Evolutionary conservation across 1,284 basidiomycete genomes (phyloP).

Genomic region (Tylopilus sp.): DNA sequence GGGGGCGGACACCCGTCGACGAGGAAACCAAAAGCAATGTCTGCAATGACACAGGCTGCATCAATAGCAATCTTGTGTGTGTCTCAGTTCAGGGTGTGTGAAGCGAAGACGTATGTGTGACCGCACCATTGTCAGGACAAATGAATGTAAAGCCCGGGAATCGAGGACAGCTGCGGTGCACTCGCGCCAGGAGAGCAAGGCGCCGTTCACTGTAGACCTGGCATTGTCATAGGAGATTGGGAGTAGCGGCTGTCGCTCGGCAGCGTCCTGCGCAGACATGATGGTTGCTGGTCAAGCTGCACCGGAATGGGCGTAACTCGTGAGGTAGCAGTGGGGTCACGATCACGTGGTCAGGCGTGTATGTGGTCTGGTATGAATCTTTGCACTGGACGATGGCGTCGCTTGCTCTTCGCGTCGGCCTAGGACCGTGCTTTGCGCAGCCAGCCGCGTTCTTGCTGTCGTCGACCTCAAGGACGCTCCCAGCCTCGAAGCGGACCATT

Average conservation of each 20-base stretch:
- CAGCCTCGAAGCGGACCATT: slow-evolving; percentile 1
- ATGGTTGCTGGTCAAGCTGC: slow-evolving; percentile 26
- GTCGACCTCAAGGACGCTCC: background rate
- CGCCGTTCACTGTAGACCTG: slow-evolving; percentile 14
- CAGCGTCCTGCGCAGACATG: slow-evolving; percentile 37
- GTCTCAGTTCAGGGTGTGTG: slow-evolving; percentile 11
- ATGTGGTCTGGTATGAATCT: background rate
- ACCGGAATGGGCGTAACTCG: background rate
- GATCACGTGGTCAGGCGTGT: slow-evolving; percentile 27
- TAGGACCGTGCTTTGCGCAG: slow-evolving; percentile 10
- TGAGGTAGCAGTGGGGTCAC: slow-evolving; percentile 13
- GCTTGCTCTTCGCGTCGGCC: slow-evolving; percentile 15
- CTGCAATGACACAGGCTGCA: slow-evolving; percentile 60
- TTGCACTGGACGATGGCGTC: slow-evolving; percentile 7
- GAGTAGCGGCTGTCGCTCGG: slow-evolving; percentile 58
- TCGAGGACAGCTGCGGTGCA: slow-evolving; percentile 51
- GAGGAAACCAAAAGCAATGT: slow-evolving; percentile 66
- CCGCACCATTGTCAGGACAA: slow-evolving; percentile 57
- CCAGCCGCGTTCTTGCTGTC: slow-evolving; percentile 3
- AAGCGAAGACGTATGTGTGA: slow-evolving; percentile 11
- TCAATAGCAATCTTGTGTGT: slow-evolving; percentile 57
- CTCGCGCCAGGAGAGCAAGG: slow-evolving; percentile 33
- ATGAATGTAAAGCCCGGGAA: slow-evolving; percentile 49
- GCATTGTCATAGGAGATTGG: slow-evolving; percentile 28
- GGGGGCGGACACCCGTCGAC: slow-evolving; percentile 47